Conservation (phyloP, 1,284 basidiomycete species). For the Ceratobasidium sp. region DNA sequence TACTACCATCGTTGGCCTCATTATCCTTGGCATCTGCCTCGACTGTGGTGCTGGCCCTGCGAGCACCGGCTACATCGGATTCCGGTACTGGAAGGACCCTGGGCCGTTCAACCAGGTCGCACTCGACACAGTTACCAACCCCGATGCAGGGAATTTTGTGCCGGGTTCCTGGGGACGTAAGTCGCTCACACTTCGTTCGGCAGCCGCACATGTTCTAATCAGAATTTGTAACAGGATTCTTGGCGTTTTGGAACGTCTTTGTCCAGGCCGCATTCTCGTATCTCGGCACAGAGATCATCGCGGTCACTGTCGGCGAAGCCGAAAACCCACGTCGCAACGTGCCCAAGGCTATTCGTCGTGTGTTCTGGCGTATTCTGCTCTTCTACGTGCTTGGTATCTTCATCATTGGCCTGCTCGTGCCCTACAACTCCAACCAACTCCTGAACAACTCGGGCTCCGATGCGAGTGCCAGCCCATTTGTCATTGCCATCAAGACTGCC, state of each 20-base stretch:
- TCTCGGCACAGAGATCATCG: slow-evolving; percentile 80
- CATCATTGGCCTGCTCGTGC: slow-evolving; percentile 62
- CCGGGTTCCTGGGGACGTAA: slow-evolving; percentile 47
- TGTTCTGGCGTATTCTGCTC: slow-evolving; percentile 74
- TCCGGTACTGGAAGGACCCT: slow-evolving; percentile 79
- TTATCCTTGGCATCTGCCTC: slow-evolving; percentile 67
- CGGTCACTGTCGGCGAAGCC: slow-evolving; percentile 72
- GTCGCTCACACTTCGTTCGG: slow-evolving; percentile 45
- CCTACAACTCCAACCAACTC: slow-evolving; percentile 52
- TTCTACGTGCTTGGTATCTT: slow-evolving; percentile 72
- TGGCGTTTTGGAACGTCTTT: slow-evolving; percentile 58
- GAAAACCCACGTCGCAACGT: slow-evolving; percentile 70
- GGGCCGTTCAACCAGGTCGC: slow-evolving; percentile 68
- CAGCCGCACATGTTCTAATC: neutral
- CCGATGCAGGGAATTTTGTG: slow-evolving; percentile 58
- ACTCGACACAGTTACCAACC: slow-evolving; percentile 14
- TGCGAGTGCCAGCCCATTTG: slow-evolving; percentile 61
- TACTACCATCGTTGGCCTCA: slow-evolving; percentile 28
- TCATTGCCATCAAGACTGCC: slow-evolving; percentile 69
- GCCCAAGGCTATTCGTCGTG: slow-evolving; percentile 75
- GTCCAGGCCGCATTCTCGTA: slow-evolving; percentile 71
- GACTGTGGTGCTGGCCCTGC: slow-evolving; percentile 56
- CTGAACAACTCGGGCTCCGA: slow-evolving; percentile 47
- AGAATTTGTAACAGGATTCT: slow-evolving; percentile 52
- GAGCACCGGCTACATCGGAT: slow-evolving; percentile 61